Evolutionary conservation across 305 asterid species (phyloP).

Genomic region (Solanum hybrid): DNA sequence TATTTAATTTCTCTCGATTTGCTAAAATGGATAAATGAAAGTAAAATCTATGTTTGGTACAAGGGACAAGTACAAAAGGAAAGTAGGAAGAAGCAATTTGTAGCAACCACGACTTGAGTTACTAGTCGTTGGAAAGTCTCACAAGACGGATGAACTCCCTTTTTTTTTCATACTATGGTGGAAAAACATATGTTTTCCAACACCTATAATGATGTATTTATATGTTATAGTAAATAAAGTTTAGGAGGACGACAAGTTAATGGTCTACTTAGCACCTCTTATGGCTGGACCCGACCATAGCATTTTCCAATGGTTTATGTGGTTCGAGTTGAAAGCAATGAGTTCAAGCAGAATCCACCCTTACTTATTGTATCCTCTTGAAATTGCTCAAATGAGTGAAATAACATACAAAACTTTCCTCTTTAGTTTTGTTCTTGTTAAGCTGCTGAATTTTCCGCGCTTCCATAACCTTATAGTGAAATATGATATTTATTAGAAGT

Average conservation of each 20-base stretch:
- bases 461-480: neutral
- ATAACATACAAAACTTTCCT: neutral
- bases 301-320: neutral
- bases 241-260: neutral
- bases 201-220: neutral
- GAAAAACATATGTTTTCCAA: neutral
- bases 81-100: neutral
- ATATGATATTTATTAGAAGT: neutral
- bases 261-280: neutral
- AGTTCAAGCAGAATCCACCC: neutral
- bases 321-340: neutral
- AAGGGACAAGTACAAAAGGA: neutral
- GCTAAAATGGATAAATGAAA: neutral
- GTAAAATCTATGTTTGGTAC: neutral
- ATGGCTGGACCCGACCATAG: neutral
- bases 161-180: neutral
- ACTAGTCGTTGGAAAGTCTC: neutral
- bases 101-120: neutral
- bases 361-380: neutral
- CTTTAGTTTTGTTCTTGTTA: neutral
- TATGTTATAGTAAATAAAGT: neutral
- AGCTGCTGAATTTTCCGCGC: neutral
- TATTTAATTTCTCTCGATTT: neutral
- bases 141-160: neutral
- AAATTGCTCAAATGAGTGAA: neutral